phyloP scores from a whole-genome alignment of 78 protist genomes.

The Diacronema lutheri region DNA sequence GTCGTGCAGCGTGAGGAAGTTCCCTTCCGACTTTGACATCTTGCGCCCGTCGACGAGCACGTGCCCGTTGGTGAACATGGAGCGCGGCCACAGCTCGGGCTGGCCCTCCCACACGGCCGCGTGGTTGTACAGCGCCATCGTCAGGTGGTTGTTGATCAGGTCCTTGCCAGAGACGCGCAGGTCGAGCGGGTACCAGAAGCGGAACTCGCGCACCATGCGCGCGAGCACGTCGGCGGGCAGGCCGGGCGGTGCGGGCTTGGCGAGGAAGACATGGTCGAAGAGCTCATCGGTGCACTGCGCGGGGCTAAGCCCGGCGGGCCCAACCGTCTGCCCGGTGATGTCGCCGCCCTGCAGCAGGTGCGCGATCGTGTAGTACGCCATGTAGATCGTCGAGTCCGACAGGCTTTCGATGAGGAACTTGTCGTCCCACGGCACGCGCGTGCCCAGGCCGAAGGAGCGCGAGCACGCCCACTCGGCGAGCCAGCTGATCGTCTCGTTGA shows the following conservation, averaged over 20 bases:
- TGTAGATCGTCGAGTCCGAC: constrained; percentile 99
- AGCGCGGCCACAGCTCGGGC: constrained; percentile 73
- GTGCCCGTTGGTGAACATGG: constrained; percentile 88
- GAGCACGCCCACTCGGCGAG: constrained; percentile 98
- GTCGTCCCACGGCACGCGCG: constrained; percentile 91
- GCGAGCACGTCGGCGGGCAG: constrained; percentile 65
- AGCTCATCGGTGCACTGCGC: constrained; percentile 59
- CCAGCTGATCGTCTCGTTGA: constrained; percentile 74
- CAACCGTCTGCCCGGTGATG: not conserved
- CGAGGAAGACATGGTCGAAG: constrained; percentile 56
- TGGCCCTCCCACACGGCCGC: constrained; percentile 81
- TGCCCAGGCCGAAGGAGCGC: constrained; percentile 97
- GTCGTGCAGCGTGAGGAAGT: constrained; percentile 88
- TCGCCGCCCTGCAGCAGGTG: constrained; percentile 80
- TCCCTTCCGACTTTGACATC: constrained; percentile 99
- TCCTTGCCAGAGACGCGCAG: constrained; percentile 94
- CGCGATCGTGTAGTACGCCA: constrained; percentile 98
- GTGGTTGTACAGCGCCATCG: constrained; percentile 98
- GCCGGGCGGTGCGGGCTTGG: not conserved
- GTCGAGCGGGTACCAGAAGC: constrained; percentile 97
- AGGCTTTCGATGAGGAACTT: constrained; percentile 95
- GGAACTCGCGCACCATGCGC: constrained; percentile 80
- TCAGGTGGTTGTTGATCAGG: constrained; percentile 89
- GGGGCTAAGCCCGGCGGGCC: constrained; percentile 68
- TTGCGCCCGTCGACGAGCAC: constrained; percentile 85